These are phyloP conservation scores for Penicillium capsulatum DNA, from an alignment of 2,329 filamentous ascomycete species.

Conservation along the genomic window DNA sequence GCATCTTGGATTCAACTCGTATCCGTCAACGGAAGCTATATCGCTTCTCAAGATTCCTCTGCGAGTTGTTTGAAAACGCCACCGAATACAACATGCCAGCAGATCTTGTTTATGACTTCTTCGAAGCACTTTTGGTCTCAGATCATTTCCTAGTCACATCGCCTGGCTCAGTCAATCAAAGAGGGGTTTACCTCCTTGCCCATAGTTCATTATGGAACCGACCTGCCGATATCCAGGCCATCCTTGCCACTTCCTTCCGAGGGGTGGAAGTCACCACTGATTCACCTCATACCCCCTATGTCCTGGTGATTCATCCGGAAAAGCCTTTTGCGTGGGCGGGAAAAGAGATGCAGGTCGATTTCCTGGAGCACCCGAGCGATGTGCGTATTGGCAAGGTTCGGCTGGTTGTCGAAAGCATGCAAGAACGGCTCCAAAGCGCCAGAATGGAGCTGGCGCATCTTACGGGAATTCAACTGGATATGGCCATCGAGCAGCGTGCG, in stretches of 20 bases:
- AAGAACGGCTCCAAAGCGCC: constrained; percentile 72
- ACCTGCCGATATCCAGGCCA: constrained; percentile 75
- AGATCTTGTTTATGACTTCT: constrained; percentile 68
- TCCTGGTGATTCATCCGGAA: constrained; percentile 80
- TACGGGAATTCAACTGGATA: constrained; percentile 80
- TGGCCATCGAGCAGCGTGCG: constrained; percentile 85
- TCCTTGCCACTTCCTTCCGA: constrained; percentile 75
- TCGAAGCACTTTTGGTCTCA: constrained; percentile 72
- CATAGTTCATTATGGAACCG: constrained; percentile 73
- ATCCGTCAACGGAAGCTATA: constrained; percentile 95
- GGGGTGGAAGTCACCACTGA: constrained; percentile 67
- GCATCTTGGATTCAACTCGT: constrained; percentile 89
- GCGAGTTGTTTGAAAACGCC: constrained; percentile 91
- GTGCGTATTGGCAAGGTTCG: constrained; percentile 81
- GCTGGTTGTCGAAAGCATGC: constrained; percentile 82
- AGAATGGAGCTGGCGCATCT: constrained; percentile 70
- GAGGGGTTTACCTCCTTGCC: constrained; percentile 77
- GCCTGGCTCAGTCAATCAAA: constrained; percentile 60
- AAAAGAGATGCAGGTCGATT: constrained; percentile 63
- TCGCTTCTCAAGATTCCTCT: constrained; percentile 85
- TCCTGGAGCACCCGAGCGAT: constrained; percentile 76
- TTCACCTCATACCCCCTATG: constrained; percentile 68
- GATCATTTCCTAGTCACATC: constrained; percentile 85
- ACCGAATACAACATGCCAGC: constrained; percentile 84
- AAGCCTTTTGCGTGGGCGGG: constrained; percentile 77